Base-by-base conservation (phyloP, 306 rosid genomes). In the Cotoneaster glaucophyllus region DNA sequence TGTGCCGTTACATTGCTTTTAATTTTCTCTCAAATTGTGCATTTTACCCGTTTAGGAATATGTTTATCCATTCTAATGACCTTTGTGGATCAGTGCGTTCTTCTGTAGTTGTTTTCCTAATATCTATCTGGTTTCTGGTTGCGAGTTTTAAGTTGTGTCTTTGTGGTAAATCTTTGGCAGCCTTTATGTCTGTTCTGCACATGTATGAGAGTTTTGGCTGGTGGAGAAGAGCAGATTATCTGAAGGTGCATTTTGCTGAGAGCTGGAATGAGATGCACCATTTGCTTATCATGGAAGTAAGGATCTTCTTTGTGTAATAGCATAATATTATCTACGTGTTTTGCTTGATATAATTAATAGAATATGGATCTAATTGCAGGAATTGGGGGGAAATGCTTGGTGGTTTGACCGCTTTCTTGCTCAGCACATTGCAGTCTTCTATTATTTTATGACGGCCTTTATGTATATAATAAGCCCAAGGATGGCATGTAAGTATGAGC, bases 251-350 rank as follows among this genome's bases (percentile, higher is more conserved):
- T 84, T 95, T 95, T 82, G 99, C 97, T 53, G 99, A 95, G 87
- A 95, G 99, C 90, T 92, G 97, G 99, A 92, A 95, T 85, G 99
- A 92, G 88, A 89, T 95, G 99, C 97, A 95, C 81, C 97, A 95
- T 86, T 90, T 95, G 86, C 97, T 95, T 79, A 92, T 95, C 82
- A 95, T 95, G 99, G 99, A 95, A 80, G 99, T 92, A 84, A 39
- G 76, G 37, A 14, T 61, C 26, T 39, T 69, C 41, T 1, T 7
- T 73, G 14, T 31, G 17, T 57, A 66, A 25, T 63, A 56, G 41
- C 81, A 32, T 21, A 48, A 25, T 64, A 74, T 74, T 70, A 39
- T 72, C 68, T 31, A 44, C 61, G 11, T 64, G 37, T 25, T 39
- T 80, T 61, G 45, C 74, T 75, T 73, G 48, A 77, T 66, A 39